Conservation (phyloP, 2,329 filamentous ascomycete species). For the Claviceps quebecensis region DNA sequence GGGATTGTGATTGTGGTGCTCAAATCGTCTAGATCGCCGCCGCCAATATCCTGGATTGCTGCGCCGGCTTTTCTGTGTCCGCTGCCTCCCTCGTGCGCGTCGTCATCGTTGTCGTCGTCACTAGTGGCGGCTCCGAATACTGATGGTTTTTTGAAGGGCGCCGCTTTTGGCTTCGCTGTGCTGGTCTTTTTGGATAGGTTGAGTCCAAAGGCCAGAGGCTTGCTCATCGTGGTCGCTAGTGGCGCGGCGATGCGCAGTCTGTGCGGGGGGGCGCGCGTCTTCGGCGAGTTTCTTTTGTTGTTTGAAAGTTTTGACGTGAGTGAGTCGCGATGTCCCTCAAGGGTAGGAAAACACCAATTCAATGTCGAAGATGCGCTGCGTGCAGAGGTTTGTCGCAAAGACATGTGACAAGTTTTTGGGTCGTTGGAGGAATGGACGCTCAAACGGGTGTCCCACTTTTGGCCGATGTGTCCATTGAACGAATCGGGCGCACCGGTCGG, state of each 20-base stretch:
- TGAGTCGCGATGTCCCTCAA: not conserved
- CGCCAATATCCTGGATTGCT: constrained; percentile 46
- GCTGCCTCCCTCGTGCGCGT: constrained; percentile 29
- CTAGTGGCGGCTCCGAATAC: constrained; percentile 43
- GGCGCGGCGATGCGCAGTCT: not conserved
- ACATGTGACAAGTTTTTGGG: not conserved
- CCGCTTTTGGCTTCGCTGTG: constrained; percentile 32
- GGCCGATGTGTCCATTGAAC: not conserved
- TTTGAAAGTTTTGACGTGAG: not conserved
- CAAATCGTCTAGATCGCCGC: constrained; percentile 46
- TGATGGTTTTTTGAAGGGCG: constrained; percentile 31
- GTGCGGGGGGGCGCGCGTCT: no score
- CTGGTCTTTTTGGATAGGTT: constrained; percentile 45
- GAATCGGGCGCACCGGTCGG: not conserved
- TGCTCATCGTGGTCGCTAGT: constrained; percentile 26
- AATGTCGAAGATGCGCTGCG: not conserved
- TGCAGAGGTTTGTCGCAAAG: not conserved
- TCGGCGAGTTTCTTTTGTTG: not conserved
- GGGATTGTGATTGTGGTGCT: constrained; percentile 9
- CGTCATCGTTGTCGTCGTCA: constrained; percentile 21
- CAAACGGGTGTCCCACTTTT: not conserved
- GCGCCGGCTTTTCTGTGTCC: constrained; percentile 23
- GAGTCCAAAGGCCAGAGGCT: constrained; percentile 41
- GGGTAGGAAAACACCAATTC: no score
- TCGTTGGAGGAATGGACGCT: not conserved